Percentiles rank a stretch among this genome's conserved stretches.
These are phyloP conservation scores for Rhodotorula sp. DNA, from an alignment of 1,284 basidiomycete species.

Conservation along the genomic window DNA sequence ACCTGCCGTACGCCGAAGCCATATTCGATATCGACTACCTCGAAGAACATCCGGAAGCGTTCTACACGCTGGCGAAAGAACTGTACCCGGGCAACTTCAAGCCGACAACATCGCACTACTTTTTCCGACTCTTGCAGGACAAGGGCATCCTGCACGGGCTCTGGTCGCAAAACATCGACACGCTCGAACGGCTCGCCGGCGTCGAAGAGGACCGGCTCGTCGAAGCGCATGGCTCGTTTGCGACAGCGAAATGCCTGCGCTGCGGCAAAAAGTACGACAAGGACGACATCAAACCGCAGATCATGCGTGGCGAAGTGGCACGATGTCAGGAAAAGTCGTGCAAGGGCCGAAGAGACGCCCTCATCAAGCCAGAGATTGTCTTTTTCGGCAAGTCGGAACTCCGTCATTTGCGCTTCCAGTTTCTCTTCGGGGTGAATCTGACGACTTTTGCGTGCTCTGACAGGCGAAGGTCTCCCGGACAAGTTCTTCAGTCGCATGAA, in stretches of 20 bases:
- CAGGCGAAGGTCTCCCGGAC: conserved; percentile 62
- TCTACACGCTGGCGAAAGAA: conserved; percentile 61
- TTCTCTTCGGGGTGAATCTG: neutral
- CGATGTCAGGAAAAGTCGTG: conserved; percentile 35
- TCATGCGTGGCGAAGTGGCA: conserved; percentile 55
- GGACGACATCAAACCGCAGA: conserved; percentile 64
- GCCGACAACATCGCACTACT: conserved; percentile 86
- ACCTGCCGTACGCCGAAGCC: conserved; percentile 58
- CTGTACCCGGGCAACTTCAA: conserved; percentile 82
- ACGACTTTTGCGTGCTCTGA: neutral
- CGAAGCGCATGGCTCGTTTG: conserved; percentile 75
- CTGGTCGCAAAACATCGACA: conserved; percentile 60
- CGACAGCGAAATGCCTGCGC: conserved; percentile 67
- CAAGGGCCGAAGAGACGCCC: conserved; percentile 25
- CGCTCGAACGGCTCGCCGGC: conserved; percentile 81
- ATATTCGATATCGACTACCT: conserved; percentile 56
- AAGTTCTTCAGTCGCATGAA: conserved; percentile 48
- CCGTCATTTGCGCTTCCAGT: neutral
- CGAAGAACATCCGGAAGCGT: conserved; percentile 48
- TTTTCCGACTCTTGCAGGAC: conserved; percentile 71
- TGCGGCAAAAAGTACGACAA: conserved; percentile 63
- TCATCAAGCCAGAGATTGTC: conserved; percentile 73
- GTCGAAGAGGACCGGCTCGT: conserved; percentile 71
- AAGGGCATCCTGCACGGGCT: conserved; percentile 60
- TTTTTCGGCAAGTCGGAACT: conserved; percentile 59